These are phyloP conservation scores for Senna siamea DNA, from an alignment of 306 rosid genomes.

Conservation along the genomic window DNA sequence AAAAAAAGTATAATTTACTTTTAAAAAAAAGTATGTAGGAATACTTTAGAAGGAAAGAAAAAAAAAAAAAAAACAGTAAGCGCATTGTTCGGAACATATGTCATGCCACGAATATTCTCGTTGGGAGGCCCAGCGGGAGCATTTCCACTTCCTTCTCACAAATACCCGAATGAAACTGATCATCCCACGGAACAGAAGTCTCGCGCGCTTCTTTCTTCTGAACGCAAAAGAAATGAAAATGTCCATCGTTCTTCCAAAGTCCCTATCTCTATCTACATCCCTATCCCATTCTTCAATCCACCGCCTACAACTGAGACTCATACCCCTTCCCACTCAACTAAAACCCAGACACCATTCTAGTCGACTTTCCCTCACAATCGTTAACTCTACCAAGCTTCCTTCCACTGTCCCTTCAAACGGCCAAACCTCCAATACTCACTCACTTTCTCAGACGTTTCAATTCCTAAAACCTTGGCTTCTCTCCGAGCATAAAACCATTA, in stretches of 20 bases:
- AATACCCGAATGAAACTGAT: not conserved
- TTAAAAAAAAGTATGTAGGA: too few relatives aligned
- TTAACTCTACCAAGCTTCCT: slow-evolving; percentile 32
- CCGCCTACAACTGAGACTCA: slow-evolving; percentile 17
- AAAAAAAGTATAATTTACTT: too few relatives aligned
- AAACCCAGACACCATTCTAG: slow-evolving; percentile 1
- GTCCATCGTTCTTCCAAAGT: slow-evolving; percentile 23
- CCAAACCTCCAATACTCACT: slow-evolving; percentile 14
- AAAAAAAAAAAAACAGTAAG: too few relatives aligned
- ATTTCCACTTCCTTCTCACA: not conserved
- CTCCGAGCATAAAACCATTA: slow-evolving; percentile 52
- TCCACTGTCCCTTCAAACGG: slow-evolving; percentile 33
- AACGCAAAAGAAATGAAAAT: slow-evolving; percentile 8
- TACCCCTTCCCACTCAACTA: slow-evolving; percentile 10
- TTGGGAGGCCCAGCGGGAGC: not conserved
- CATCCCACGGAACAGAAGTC: not conserved
- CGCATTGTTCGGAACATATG: too few relatives aligned
- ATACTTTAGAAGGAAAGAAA: too few relatives aligned
- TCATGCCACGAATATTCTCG: not conserved
- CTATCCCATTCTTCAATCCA: slow-evolving; percentile 21
- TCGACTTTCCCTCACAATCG: slow-evolving; percentile 19
- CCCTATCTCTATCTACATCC: slow-evolving; percentile 35
- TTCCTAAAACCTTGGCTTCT: slow-evolving; percentile 60
- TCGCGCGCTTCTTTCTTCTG: slow-evolving; percentile 4
- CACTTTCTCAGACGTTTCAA: slow-evolving; percentile 39